These are phyloP conservation scores for Chrysophaeum taylorii DNA, from an alignment of 352 stramenopile genomes.

Conservation along the genomic window DNA sequence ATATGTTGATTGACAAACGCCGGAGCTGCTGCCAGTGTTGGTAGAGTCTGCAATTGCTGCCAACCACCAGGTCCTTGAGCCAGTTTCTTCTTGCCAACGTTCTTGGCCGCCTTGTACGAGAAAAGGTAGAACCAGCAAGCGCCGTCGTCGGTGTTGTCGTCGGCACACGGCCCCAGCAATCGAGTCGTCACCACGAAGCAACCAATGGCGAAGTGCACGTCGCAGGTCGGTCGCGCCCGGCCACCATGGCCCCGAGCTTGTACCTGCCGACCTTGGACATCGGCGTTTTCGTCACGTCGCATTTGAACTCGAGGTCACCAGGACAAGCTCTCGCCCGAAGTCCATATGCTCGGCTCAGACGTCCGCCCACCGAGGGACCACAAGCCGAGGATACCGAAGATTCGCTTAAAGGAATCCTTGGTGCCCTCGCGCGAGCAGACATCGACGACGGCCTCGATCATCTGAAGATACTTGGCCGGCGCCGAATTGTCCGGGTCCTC, in stretches of 20 bases:
- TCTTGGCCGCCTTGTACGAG: not conserved
- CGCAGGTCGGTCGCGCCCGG: not conserved
- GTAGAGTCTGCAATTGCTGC: not conserved
- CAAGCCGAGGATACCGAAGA: not conserved
- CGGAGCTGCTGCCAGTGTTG: not conserved
- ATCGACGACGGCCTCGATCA: not conserved
- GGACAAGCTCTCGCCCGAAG: not conserved
- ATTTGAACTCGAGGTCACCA: not conserved
- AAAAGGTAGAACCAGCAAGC: not conserved
- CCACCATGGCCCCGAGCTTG: not conserved
- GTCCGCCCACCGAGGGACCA: not conserved
- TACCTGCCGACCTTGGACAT: not conserved
- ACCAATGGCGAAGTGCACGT: too few relatives aligned
- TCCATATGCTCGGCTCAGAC: not conserved
- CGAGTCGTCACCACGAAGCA: too few relatives aligned
- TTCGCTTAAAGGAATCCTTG: not conserved
- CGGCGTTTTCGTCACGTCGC: not conserved
- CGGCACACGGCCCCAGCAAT: too few relatives aligned
- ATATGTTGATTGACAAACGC: not conserved
- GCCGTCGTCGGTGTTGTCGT: too few relatives aligned
- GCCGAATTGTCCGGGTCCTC: not conserved
- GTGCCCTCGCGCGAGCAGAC: not conserved
- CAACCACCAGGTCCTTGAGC: not conserved
- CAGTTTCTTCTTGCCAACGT: not conserved
- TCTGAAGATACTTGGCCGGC: not conserved